Base-by-base conservation (phyloP, 768 basidiomycete species). In the Lactifluus echinatus region DNA sequence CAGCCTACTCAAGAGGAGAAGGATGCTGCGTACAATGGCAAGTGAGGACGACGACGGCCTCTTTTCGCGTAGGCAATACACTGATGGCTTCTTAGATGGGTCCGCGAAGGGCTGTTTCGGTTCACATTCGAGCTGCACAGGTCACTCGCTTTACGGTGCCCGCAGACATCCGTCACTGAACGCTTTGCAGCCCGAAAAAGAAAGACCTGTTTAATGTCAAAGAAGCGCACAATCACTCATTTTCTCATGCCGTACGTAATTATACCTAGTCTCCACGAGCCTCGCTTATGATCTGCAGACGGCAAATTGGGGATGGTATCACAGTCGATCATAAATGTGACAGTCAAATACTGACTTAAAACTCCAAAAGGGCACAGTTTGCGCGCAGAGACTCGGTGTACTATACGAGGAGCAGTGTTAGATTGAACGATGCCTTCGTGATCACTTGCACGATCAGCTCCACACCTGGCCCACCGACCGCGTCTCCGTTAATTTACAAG, bases 301-400 rank as follows among this genome's bases (percentile, higher is more conserved):
- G 12, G 85, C 86, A 28, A 92, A 91, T 65, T 91, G 89, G 90
- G 89, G 88, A 69, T 93, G 90, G 88, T 86, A 78, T 43, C 47
- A 48, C 24, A 44, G 37, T 48, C 23, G 21, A 43, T 28, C 45
- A 17, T 37, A n/a, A 23, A 57, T 44, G n/a, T 50, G 45, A 37
- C 31, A 28, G 17, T 42, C 11, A 21, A 28, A 24, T 28, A 29
- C 48, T 61, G 47, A 61, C 42, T 21, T 36, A n/a, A n/a, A n/a
- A 33, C 26, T 52, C 23, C 3, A 49, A n/a, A n/a, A 86, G 84
- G 86, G 83, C 87, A 0, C 85, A 89, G 67, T 93, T 93, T 68
- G 82, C 87, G 37, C 79, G 80, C 55, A 75, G 90, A 63, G 89
- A 93, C 58, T 71, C 70, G 28, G 79, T 89, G 19, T 89, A 78